Percentiles rank a stretch among this genome's conserved stretches.
Conservation (phyloP, 2,329 filamentous ascomycete species). For the Xylariaceae sp. region DNA sequence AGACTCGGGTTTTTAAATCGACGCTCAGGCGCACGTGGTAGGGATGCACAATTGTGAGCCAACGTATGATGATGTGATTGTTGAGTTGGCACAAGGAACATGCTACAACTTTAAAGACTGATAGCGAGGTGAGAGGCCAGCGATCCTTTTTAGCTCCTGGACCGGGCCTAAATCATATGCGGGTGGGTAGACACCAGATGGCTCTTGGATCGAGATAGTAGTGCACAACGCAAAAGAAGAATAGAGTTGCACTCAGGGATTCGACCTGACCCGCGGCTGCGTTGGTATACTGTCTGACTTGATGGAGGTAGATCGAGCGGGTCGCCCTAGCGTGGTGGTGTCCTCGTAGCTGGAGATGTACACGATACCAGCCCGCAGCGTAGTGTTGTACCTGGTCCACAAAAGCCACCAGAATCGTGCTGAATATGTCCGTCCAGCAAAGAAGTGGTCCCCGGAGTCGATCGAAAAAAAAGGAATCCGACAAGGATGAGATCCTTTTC, state of each 20-base stretch:
- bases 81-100: conserved; percentile 33
- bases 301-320: conserved; percentile 33
- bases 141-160: conserved; percentile 31
- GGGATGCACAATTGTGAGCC: conserved; percentile 30
- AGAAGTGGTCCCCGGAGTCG: conserved; percentile 22
- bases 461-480: conserved; percentile 22
- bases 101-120: conserved; percentile 31
- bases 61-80: conserved; percentile 29
- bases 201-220: conserved; percentile 23
- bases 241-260: conserved; percentile 32
- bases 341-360: conserved; percentile 23
- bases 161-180: conserved; percentile 29
- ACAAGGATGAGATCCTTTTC: conserved; percentile 26
- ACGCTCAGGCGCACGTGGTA: conserved; percentile 26
- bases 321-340: background rate
- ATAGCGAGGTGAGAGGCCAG: conserved; percentile 27
- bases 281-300: conserved; percentile 28
- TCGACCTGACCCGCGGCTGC: conserved; percentile 30
- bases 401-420: conserved; percentile 27
- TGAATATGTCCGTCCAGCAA: conserved; percentile 24
- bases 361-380: conserved; percentile 12
- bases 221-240: conserved; percentile 29
- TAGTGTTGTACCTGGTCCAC: conserved; percentile 25
- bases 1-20: conserved; percentile 29
- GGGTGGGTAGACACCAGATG: conserved; percentile 26